These are phyloP conservation scores for Penicillium sp. DNA, from an alignment of 2,329 filamentous ascomycete genomes.

Conservation along the genomic window DNA sequence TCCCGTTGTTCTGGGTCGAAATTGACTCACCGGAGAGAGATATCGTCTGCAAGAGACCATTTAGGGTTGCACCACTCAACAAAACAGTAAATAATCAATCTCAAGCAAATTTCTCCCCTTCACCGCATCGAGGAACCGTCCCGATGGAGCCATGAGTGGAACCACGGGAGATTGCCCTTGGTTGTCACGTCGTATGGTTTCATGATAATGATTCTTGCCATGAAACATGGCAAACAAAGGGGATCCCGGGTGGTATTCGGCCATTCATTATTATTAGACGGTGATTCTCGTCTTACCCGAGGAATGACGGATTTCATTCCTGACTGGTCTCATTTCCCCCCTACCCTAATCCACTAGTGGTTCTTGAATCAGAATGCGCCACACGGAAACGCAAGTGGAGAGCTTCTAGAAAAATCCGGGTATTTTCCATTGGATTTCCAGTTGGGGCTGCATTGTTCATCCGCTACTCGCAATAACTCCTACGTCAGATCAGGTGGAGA, in stretches of 20 bases:
- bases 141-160: slow-evolving; percentile 22
- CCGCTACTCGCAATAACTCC: slow-evolving; percentile 17
- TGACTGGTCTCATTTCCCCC: too few species aligned
- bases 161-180: slow-evolving; percentile 25
- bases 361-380: not conserved
- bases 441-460: slow-evolving; percentile 20
- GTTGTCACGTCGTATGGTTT: slow-evolving; percentile 24
- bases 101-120: slow-evolving; percentile 2
- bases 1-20: too few species aligned
- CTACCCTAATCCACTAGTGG: slow-evolving; percentile 5
- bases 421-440: slow-evolving; percentile 23
- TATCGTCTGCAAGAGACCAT: too few species aligned
- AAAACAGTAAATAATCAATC: not conserved
- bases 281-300: too few species aligned
- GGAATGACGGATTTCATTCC: too few species aligned
- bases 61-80: slow-evolving; percentile 5
- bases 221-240: slow-evolving; percentile 11
- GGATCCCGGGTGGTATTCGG: too few species aligned
- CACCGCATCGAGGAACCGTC: slow-evolving; percentile 22
- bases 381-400: slow-evolving; percentile 15
- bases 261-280: too few species aligned
- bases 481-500: slow-evolving; percentile 27
- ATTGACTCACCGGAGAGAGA: too few species aligned
- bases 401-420: slow-evolving; percentile 24
- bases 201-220: slow-evolving; percentile 15